Evolutionary conservation across 208 protist species (phyloP), one percentile per base, ranked within the genome.

Genomic region (Leishmania tarentolae): DNA sequence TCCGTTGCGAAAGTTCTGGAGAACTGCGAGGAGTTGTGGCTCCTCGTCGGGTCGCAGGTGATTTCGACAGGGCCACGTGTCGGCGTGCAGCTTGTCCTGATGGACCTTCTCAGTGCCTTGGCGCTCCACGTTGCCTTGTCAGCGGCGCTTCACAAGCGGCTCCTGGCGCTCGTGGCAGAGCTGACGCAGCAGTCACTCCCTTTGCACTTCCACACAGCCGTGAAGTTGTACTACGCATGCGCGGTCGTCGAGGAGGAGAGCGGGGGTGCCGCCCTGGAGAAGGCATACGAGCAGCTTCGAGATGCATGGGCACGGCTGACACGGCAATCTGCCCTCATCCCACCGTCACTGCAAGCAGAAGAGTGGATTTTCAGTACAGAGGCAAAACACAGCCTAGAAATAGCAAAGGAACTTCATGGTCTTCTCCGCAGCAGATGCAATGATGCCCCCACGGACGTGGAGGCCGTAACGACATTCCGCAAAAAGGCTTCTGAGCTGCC

Each of bases 181-280:
- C 77, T 80, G 31, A 68, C 78, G 66, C 78, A 76, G 74, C 72
- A 82, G 7, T 66, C 74, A 46, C 77, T 79, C 31, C 82, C 82
- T 40, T 61, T 79, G 66, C 82, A 86, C 78, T 82, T 79, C 59
- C 74, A 76, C 78, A 86, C 77, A 31, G 82, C 82, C 11, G 37
- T 79, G 72, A 77, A 57, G 57, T 53, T 82, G 21, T 86, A 65
- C 66, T 86, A 82, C 57, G 82, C 73, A 28, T 86, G 82, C 40
- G 82, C 76, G 1, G 46, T 80, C 50, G 72, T 61, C 56, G 8
- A 44, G 61, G 46, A 79, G 35, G 82, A 76, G 13, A 68, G 80
- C 44, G 82, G 37, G 9, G 52, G 31, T 28, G 53, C 69, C 7
- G 72, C 11, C 40, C 42, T 57, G 40, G 76, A 57, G 44, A 56